Percentiles rank a stretch among this genome's conserved stretches.
Conservation (phyloP, 164 flowering plant species). For the Vitis rotundifolia region DNA sequence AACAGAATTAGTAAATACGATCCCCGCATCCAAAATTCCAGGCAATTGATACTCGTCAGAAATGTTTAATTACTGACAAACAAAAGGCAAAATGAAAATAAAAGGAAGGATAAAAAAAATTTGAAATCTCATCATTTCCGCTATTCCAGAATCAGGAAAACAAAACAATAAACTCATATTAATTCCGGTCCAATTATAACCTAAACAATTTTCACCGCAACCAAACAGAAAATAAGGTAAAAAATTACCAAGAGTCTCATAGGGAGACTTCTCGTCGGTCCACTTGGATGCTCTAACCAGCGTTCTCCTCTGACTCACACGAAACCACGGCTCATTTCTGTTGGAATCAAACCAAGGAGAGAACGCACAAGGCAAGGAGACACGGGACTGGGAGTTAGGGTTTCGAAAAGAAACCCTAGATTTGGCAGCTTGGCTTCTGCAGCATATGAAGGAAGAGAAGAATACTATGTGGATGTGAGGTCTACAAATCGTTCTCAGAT, state of each 20-base stretch:
- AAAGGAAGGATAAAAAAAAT: too few relatives aligned
- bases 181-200: too few relatives aligned
- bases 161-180: too few relatives aligned
- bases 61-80: too few relatives aligned
- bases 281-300: constrained; percentile 66
- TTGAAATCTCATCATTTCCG: too few relatives aligned
- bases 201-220: background rate
- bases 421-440: constrained; percentile 35
- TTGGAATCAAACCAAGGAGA: constrained; percentile 25
- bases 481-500: constrained; percentile 55
- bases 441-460: constrained; percentile 50
- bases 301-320: constrained; percentile 53
- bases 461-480: constrained; percentile 44
- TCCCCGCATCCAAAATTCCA: too few relatives aligned
- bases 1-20: too few relatives aligned
- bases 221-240: background rate
- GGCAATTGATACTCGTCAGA: too few relatives aligned
- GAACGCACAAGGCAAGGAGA: constrained; percentile 24
- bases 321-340: constrained; percentile 29
- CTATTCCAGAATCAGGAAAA: too few relatives aligned
- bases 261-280: constrained; percentile 72
- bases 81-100: too few relatives aligned
- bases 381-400: constrained; percentile 17
- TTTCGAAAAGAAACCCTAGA: constrained; percentile 37
- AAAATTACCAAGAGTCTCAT: constrained; percentile 70